Evolutionary conservation across 2,329 filamentous ascomycete genomes (phyloP), one percentile per base, ranked within the genome.

Genomic region (Ilyonectria sp.): DNA sequence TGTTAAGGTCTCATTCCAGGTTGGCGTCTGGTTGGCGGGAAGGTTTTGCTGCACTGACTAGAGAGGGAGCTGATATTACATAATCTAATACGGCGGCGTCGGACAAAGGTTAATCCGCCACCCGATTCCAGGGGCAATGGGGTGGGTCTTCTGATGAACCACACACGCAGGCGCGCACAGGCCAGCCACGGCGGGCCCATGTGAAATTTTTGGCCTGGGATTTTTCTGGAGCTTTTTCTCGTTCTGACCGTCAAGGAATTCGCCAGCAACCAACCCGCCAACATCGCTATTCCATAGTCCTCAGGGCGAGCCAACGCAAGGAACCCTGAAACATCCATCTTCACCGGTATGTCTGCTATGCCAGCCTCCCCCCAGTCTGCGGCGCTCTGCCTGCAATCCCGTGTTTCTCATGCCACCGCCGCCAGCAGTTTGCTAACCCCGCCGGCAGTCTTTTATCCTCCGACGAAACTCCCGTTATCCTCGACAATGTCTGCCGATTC

Each of bases 241-340:
- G 37, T 62, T 63, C 54, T 57, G 67, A 60, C 69, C 61, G 65
- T 56, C 35, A 29, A 67, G 66, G 37, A 69, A 63, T 63, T 70
- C 58, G 52, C 69, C 63, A 66, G 65, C 63, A 58, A 65, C 66
- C 54, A 65, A 58, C 46, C 55, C 52, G 44, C 47, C 58, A 64
- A 49, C 59, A 69, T 63, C 59, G 29, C 66, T 54, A 68, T 67
- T 57, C 57, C 69, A 65, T 61, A 71, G 69, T 74, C 69, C 71
- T 80, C 82, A 87, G 86, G 86, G 86, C 86, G 86, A 88, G 86
- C 86, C 83, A 87, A 85, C 85, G 86, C 86, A 88, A 87, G 86
- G 86, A 88, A 88, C 86, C 86, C 86, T 88, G 86, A 74, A 56
- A 71, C 65, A 54, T 50, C 54, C 26, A 67, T 63, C 63, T 65